Percentiles rank a stretch among this genome's conserved stretches.
phyloP scores from a whole-genome alignment of 192 early-diverging fungal species.

The Backusella luteola region DNA sequence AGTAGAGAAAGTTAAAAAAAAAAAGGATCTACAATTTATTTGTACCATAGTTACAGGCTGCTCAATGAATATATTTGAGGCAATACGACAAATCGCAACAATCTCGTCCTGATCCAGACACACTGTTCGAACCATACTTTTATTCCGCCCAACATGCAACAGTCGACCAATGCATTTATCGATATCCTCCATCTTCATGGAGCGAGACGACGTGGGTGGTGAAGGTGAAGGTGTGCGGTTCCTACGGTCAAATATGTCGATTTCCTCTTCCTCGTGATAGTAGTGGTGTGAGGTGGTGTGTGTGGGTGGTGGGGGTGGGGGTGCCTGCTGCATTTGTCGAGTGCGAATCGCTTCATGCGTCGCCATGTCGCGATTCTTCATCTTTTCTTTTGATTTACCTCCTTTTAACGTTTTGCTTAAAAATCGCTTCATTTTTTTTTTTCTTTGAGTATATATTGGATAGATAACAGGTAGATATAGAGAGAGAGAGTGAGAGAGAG shows the following conservation, averaged over 20 bases:
- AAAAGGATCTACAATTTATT: neutral
- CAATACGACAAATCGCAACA: conserved; percentile 79
- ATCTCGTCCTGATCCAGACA: conserved; percentile 88
- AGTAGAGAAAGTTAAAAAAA: neutral
- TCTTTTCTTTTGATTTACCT: neutral
- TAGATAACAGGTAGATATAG: neutral
- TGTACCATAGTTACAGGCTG: conserved; percentile 56
- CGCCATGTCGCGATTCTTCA: neutral
- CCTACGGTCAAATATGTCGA: neutral
- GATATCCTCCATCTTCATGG: conserved; percentile 10
- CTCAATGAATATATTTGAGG: conserved; percentile 82
- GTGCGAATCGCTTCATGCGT: neutral
- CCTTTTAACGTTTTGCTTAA: neutral
- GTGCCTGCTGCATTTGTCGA: neutral
- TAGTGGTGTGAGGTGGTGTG: neutral
- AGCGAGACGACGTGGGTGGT: neutral
- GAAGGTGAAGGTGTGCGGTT: neutral
- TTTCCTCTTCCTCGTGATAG: neutral
- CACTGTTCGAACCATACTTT: conserved; percentile 55
- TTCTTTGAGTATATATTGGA: neutral
- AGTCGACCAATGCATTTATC: conserved; percentile 28
- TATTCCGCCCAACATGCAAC: conserved; percentile 7
- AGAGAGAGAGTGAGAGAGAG: neutral
- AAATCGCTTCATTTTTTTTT: neutral
- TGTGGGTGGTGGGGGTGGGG: neutral